A percentile compares a stretch with the other conserved stretches of the same genome.
Conservation (phyloP, 768 basidiomycete species). For the Lyophyllum decastes region DNA sequence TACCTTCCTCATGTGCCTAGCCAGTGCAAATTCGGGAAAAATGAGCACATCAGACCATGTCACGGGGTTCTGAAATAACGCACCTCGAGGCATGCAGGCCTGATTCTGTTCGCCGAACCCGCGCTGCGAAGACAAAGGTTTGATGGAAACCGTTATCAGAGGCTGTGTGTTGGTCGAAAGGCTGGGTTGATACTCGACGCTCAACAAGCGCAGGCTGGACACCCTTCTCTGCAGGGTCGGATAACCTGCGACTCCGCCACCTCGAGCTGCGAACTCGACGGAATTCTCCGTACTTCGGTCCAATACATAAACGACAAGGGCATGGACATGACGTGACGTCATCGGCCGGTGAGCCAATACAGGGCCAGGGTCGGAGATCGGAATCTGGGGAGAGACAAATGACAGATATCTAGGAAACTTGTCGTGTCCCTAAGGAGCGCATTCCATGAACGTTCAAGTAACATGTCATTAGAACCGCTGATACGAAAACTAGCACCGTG, state of each 20-base stretch:
- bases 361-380: not conserved
- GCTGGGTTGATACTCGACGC: not conserved
- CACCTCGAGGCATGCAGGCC: conserved; percentile 9
- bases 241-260: not conserved
- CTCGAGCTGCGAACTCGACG: not conserved
- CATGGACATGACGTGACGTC: not conserved
- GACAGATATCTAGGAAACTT: too few relatives aligned
- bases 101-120: not conserved
- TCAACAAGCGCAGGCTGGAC: not conserved
- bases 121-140: not conserved
- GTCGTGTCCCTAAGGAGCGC: too few relatives aligned
- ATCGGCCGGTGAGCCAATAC: not conserved
- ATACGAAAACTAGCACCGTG: not conserved
- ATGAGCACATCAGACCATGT: not conserved
- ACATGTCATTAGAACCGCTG: not conserved
- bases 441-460: not conserved
- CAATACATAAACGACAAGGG: not conserved
- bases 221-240: not conserved
- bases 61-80: conserved; percentile 10
- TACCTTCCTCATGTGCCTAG: conserved; percentile 5
- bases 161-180: not conserved
- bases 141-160: conserved; percentile 11
- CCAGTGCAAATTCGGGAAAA: conserved; percentile 1
- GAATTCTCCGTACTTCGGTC: not conserved
- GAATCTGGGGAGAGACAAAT: not conserved